These are phyloP conservation scores for Oryza australiensis DNA, from an alignment of 176 grass and related monocot genomes.

Conservation along the genomic window DNA sequence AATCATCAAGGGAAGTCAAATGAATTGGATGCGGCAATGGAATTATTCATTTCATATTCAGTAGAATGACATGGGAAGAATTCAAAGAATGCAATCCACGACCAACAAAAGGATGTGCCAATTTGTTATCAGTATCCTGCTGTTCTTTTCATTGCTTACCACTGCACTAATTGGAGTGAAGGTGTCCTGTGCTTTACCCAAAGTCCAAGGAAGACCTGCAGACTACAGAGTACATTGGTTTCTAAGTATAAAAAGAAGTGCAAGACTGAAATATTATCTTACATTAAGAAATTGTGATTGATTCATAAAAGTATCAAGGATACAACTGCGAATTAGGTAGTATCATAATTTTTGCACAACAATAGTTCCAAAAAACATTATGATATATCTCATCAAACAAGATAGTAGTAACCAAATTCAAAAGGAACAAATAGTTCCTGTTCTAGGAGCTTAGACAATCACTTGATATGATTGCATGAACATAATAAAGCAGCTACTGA, in stretches of 20 bases:
- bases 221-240: slow-evolving; percentile 46
- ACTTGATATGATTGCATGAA: background rate
- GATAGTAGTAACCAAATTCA: background rate
- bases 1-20: background rate
- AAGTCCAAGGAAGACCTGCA: slow-evolving; percentile 93
- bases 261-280: background rate
- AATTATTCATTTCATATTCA: background rate
- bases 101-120: slow-evolving; percentile 4
- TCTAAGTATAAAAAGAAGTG: slow-evolving; percentile 15
- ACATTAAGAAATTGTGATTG: background rate
- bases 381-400: slow-evolving; percentile 1
- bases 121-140: background rate
- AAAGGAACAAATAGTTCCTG: background rate
- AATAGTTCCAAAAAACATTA: background rate
- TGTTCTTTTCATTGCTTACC: slow-evolving; percentile 49
- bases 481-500: background rate
- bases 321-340: background rate
- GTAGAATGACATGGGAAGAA: background rate
- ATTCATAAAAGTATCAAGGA: background rate
- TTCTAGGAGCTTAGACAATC: background rate
- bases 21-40: background rate
- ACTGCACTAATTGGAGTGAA: slow-evolving; percentile 94
- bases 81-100: background rate
- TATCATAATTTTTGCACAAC: background rate
- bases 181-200: slow-evolving; percentile 95